phyloP scores from a whole-genome alignment of 179 eudicot genomes.

The Actinidia polygama region DNA sequence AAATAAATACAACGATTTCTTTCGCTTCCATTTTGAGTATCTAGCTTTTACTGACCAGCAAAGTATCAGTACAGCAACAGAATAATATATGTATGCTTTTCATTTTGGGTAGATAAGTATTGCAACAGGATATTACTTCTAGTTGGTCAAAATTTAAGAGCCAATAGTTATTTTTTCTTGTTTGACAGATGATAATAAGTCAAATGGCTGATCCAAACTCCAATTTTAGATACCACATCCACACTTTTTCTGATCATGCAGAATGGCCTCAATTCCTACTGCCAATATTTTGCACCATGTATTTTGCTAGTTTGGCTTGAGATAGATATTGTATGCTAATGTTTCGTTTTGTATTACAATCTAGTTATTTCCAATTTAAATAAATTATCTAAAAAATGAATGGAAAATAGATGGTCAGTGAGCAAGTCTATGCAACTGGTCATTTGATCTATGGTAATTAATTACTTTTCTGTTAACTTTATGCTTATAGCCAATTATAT shows the following conservation, averaged over 20 bases:
- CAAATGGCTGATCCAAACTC: not conserved
- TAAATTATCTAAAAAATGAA: not conserved
- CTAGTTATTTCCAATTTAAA: not conserved
- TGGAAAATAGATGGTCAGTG: not conserved
- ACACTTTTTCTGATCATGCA: not conserved
- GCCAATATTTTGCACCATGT: not conserved
- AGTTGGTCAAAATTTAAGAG: not conserved
- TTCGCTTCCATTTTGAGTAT: no score
- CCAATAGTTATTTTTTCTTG: not conserved
- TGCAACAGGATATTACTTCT: not conserved
- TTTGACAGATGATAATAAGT: not conserved
- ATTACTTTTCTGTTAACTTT: not conserved
- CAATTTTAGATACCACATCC: not conserved
- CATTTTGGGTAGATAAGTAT: not conserved
- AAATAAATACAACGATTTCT: no score
- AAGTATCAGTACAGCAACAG: not conserved
- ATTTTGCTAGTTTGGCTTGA: not conserved
- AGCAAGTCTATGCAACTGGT: not conserved
- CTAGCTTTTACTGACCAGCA: not conserved
- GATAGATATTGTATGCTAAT: not conserved
- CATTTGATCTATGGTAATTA: not conserved
- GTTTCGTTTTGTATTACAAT: not conserved
- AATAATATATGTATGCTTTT: not conserved
- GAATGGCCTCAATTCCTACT: not conserved
- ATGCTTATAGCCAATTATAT: not conserved